Evolutionary conservation across 2,329 filamentous ascomycete species (phyloP).

Genomic region (Mycosphaerella arachidis): DNA sequence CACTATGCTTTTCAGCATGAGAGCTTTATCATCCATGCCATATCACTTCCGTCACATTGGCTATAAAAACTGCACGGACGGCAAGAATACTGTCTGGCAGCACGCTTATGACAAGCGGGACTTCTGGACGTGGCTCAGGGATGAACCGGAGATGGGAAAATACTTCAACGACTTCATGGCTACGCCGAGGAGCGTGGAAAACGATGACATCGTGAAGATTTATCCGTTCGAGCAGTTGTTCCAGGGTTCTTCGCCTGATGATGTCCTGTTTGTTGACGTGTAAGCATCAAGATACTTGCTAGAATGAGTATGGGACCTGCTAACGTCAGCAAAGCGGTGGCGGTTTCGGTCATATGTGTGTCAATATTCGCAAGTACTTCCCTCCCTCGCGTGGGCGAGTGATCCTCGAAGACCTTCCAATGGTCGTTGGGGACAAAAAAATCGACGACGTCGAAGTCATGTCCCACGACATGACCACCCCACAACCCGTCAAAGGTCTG

Average conservation of each 20-base stretch:
- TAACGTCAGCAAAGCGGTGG: neutral
- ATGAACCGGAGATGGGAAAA: neutral
- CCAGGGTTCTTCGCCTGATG: neutral
- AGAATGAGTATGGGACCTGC: neutral
- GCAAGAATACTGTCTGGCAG: neutral
- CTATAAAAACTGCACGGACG: neutral
- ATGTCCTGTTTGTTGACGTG: conserved; percentile 2
- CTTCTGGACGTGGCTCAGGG: neutral
- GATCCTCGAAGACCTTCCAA: neutral
- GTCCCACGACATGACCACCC: neutral
- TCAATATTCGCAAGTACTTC: neutral
- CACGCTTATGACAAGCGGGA: neutral
- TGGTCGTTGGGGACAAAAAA: neutral
- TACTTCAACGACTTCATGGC: conserved; percentile 2
- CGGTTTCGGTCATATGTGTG: neutral
- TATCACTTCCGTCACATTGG: neutral
- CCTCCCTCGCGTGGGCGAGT: neutral
- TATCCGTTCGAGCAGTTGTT: conserved; percentile 1
- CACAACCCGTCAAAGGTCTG: conserved; percentile 1
- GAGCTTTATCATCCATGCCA: neutral
- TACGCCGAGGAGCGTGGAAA: neutral
- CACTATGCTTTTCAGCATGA: neutral
- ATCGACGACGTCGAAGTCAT: neutral
- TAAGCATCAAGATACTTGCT: neutral
- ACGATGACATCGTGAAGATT: neutral